Evolutionary conservation across 495 filamentous ascomycete species (phyloP).

Genomic region (Xylaria castorea): DNA sequence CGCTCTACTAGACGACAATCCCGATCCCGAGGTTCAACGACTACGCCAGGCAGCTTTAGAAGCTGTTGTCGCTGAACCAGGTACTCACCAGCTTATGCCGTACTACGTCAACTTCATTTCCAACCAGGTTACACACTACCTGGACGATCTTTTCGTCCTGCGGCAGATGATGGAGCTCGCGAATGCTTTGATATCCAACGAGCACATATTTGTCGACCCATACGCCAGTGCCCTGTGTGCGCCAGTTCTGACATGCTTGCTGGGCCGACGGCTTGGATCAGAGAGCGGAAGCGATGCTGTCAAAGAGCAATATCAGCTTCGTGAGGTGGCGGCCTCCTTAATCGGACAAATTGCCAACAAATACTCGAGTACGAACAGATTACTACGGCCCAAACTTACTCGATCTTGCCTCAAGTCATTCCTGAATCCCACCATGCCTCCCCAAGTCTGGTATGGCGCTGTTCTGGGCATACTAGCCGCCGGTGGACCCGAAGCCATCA

Average conservation of each 20-base stretch:
- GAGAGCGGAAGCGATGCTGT: constrained; percentile 46
- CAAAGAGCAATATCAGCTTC: constrained; percentile 76
- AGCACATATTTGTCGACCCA: constrained; percentile 82
- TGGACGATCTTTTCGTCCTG: constrained; percentile 85
- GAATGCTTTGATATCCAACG: constrained; percentile 81
- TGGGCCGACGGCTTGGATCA: constrained; percentile 80
- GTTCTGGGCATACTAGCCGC: constrained; percentile 77
- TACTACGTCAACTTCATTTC: constrained; percentile 96
- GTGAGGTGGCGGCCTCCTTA: constrained; percentile 82
- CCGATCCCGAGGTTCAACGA: constrained; percentile 68
- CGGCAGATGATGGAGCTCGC: constrained; percentile 90
- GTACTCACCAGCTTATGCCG: constrained; percentile 90
- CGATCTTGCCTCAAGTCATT: constrained; percentile 89
- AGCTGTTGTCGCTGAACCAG: constrained; percentile 82
- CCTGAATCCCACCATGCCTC: constrained; percentile 80
- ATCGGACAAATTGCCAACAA: constrained; percentile 74
- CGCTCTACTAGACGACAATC: constrained; percentile 82
- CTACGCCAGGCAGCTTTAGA: constrained; percentile 85
- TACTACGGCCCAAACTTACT: constrained; percentile 85
- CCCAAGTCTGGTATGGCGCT: constrained; percentile 85
- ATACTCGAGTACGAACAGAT: constrained; percentile 75
- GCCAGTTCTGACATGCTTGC: constrained; percentile 86
- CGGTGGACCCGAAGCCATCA: constrained; percentile 79
- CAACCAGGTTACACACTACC: constrained; percentile 89
- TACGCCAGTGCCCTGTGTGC: constrained; percentile 90